phyloP scores from a whole-genome alignment of 2,329 filamentous ascomycete species.

The Phyllosticta ampelicida region DNA sequence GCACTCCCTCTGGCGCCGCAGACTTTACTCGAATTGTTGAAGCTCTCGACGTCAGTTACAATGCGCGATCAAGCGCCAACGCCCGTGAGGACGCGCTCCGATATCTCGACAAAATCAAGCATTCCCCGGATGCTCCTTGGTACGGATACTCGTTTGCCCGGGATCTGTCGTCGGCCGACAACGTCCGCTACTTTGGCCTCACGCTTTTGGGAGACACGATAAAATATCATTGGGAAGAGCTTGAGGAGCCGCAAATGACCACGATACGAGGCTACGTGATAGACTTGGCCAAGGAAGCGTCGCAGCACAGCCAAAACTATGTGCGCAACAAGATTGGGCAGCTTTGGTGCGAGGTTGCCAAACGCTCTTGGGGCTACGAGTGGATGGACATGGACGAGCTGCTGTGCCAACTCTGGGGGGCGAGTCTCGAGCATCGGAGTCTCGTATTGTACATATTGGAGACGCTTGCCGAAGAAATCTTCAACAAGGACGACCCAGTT shows the following conservation, averaged over 20 bases:
- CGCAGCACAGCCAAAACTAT: slow-evolving; percentile 65
- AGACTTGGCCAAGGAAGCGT: slow-evolving; percentile 61
- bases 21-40: slow-evolving; percentile 60
- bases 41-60: slow-evolving; percentile 81
- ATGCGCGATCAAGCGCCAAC: slow-evolving; percentile 67
- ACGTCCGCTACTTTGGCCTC: slow-evolving; percentile 87
- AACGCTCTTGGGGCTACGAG: slow-evolving; percentile 81
- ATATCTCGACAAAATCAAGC: slow-evolving; percentile 80
- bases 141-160: slow-evolving; percentile 77
- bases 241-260: slow-evolving; percentile 55
- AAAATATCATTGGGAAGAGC: slow-evolving; percentile 71
- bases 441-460: slow-evolving; percentile 83
- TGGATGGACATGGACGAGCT: slow-evolving; percentile 92
- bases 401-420: slow-evolving; percentile 68
- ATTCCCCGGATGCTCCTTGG: slow-evolving; percentile 64
- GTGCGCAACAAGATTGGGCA: slow-evolving; percentile 89
- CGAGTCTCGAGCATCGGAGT: slow-evolving; percentile 58
- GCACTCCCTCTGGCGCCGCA: slow-evolving; percentile 10
- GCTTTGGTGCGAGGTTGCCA: slow-evolving; percentile 89
- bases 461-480: slow-evolving; percentile 86
- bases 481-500: slow-evolving; percentile 79
- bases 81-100: slow-evolving; percentile 70
- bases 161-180: slow-evolving; percentile 61
- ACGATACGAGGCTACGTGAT: slow-evolving; percentile 68
- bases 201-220: slow-evolving; percentile 85